Conservation (phyloP, 1,139 yeast species). For the Magnusiomyces sp. region DNA sequence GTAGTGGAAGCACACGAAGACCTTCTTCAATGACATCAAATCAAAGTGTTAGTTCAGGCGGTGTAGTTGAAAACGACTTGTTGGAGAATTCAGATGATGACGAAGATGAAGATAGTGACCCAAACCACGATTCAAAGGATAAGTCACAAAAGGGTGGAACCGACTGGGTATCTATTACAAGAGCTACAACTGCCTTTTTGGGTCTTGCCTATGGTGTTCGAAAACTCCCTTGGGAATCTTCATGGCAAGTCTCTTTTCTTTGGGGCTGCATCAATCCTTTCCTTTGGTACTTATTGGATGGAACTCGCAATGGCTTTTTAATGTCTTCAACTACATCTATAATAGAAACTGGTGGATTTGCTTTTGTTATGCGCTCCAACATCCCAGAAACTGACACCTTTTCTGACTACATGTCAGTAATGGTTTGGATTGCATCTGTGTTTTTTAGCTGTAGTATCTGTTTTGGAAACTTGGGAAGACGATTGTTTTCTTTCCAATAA, state of each 20-base stretch:
- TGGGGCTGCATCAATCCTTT: constrained; percentile 74
- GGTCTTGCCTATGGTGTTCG: constrained; percentile 82
- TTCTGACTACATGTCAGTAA: constrained; percentile 25
- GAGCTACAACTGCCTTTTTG: constrained; percentile 66
- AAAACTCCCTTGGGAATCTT: constrained; percentile 70
- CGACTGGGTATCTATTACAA: constrained; percentile 40
- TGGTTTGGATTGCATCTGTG: constrained; percentile 49
- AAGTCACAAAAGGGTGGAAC: constrained; percentile 22
- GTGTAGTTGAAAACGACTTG: too few species aligned
- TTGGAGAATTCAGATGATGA: background rate
- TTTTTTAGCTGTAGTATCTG: constrained; percentile 61
- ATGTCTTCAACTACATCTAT: constrained; percentile 28
- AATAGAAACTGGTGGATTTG: constrained; percentile 26
- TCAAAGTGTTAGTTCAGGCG: too few species aligned
- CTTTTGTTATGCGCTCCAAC: constrained; percentile 26
- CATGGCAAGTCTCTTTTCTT: constrained; percentile 63
- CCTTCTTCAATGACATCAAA: too few species aligned
- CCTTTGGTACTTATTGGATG: constrained; percentile 73
- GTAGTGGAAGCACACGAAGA: too few species aligned
- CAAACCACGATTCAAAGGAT: background rate
- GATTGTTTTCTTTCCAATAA: constrained; percentile 23
- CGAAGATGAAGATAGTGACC: background rate
- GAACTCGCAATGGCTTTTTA: constrained; percentile 56
- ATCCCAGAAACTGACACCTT: constrained; percentile 17
- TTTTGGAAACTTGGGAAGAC: constrained; percentile 66